Conservation (phyloP, 1,139 yeast species). For the Zygoascus meyerae region DNA sequence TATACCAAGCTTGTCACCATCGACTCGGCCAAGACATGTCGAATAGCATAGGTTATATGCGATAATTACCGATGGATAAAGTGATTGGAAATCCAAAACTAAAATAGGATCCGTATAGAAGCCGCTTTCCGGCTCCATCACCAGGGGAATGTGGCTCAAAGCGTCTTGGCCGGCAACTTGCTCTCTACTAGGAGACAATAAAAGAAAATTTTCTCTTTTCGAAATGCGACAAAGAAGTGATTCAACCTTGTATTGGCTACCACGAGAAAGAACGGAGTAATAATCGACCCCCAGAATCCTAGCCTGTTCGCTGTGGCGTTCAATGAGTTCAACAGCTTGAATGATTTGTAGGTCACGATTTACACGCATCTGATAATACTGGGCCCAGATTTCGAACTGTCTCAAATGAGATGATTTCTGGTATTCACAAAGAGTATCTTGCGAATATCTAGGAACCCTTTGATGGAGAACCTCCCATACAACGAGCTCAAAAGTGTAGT, state of each 20-base stretch:
- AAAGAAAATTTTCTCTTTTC: slow-evolving; percentile 64
- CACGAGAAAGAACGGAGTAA: slow-evolving; percentile 78
- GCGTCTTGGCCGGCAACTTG: slow-evolving; percentile 85
- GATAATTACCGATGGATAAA: slow-evolving; percentile 86
- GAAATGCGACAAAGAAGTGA: slow-evolving; percentile 69
- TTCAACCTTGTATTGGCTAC: slow-evolving; percentile 91
- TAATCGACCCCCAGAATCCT: slow-evolving; percentile 86
- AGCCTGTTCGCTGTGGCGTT: slow-evolving; percentile 76
- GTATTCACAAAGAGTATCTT: slow-evolving; percentile 49
- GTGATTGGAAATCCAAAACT: slow-evolving; percentile 87
- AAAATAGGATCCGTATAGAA: slow-evolving; percentile 84
- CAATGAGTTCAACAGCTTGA: slow-evolving; percentile 58
- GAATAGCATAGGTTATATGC: slow-evolving; percentile 92
- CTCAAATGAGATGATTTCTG: slow-evolving; percentile 28
- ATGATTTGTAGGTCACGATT: slow-evolving; percentile 48
- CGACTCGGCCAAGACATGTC: slow-evolving; percentile 69
- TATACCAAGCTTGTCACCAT: slow-evolving; percentile 47
- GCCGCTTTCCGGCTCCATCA: slow-evolving; percentile 85
- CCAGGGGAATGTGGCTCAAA: slow-evolving; percentile 79
- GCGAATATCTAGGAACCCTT: slow-evolving; percentile 58
- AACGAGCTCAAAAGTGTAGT: slow-evolving; percentile 74
- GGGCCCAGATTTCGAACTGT: slow-evolving; percentile 38
- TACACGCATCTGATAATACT: slow-evolving; percentile 50
- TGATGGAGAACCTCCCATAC: slow-evolving; percentile 61
- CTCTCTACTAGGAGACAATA: slow-evolving; percentile 72